These are phyloP conservation scores for Acacia melanoxylon DNA, from an alignment of 306 rosid species.

Conservation along the genomic window DNA sequence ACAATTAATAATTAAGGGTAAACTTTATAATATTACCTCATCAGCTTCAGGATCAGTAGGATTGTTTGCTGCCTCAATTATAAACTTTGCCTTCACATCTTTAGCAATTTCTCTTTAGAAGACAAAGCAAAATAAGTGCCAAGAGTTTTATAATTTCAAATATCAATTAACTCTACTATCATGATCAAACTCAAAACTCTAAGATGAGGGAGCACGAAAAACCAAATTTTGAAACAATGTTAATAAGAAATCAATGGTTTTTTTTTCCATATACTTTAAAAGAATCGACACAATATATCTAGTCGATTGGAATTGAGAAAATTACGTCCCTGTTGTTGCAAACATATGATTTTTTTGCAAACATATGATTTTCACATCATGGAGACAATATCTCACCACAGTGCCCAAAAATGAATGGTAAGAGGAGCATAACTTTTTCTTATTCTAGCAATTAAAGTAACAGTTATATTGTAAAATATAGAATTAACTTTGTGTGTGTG, in stretches of 20 bases:
- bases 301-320: too few relatives aligned
- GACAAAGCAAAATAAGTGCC: not conserved
- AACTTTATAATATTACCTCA: constrained; percentile 48
- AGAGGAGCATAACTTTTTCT: not conserved
- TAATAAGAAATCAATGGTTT: too few relatives aligned
- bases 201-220: not conserved
- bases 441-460: not conserved
- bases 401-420: not conserved
- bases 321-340: too few relatives aligned
- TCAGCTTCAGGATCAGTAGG: constrained; percentile 99
- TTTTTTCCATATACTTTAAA: too few relatives aligned
- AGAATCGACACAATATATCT: too few relatives aligned
- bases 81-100: constrained; percentile 78
- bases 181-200: not conserved
- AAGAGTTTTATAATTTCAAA: not conserved
- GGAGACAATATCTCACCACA: not conserved
- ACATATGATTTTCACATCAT: too few relatives aligned
- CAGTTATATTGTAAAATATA: not conserved
- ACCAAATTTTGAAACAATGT: not conserved
- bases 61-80: constrained; percentile 93
- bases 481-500: too few relatives aligned
- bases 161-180: not conserved
- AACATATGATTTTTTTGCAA: too few relatives aligned
- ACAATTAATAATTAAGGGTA: not conserved
- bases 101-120: constrained; percentile 75